Conservation (phyloP, 2,329 filamentous ascomycete genomes). For the Cladobotryum mycophilum region DNA sequence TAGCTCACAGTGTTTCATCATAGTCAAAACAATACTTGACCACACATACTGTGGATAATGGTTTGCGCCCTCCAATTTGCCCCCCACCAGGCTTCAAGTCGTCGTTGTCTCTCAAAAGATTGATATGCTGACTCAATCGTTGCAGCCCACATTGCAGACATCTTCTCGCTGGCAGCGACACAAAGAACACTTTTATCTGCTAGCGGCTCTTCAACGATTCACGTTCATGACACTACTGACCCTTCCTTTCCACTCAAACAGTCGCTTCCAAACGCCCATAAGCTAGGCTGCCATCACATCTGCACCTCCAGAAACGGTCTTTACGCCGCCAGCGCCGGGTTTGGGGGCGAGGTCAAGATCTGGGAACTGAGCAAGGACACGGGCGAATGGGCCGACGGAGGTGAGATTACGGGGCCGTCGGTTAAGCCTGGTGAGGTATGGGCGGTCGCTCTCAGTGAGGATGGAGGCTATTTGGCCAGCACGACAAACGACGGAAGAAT, state of each 20-base stretch:
- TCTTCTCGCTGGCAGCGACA: conserved; percentile 77
- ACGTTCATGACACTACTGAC: conserved; percentile 68
- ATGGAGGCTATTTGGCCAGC: conserved; percentile 78
- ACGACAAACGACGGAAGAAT: conserved; percentile 84
- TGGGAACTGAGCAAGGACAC: conserved; percentile 61
- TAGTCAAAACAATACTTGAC: conserved; percentile 99
- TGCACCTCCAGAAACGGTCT: conserved; percentile 62
- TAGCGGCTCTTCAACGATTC: conserved; percentile 76
- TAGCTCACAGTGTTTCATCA: conserved; percentile 5
- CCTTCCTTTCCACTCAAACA: conserved; percentile 72
- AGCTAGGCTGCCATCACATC: conserved; percentile 86
- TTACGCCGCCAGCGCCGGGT: conserved; percentile 76
- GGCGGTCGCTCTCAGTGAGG: conserved; percentile 78
- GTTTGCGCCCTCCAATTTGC: conserved; percentile 37
- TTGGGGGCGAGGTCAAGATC: conserved; percentile 80
- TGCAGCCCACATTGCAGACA: conserved; percentile 73
- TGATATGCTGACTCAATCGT: conserved; percentile 14
- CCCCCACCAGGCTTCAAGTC: conserved; percentile 13
- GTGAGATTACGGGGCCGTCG: conserved; percentile 36
- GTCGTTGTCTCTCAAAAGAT: too few relatives aligned
- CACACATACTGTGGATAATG: conserved; percentile 82
- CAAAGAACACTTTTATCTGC: conserved; percentile 69
- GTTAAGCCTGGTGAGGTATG: conserved; percentile 68
- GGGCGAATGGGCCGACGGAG: conserved; percentile 42
- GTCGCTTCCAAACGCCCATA: conserved; percentile 72